Base-by-base conservation (phyloP, 2,329 filamentous ascomycete species). In the Xylariaceae sp. region DNA sequence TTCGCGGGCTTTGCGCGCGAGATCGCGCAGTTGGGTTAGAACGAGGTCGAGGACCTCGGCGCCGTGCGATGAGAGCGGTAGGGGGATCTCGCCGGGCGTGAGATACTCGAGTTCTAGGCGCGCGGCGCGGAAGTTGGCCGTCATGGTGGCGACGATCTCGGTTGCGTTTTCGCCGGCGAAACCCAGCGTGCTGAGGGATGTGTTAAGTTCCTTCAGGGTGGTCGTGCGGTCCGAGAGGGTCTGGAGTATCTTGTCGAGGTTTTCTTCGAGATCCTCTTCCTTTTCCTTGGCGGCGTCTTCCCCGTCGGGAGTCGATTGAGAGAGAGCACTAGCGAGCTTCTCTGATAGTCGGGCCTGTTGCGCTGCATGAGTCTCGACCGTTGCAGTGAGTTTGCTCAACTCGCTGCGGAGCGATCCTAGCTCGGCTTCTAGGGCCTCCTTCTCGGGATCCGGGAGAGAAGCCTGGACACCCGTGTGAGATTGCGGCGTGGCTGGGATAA, bases 91-190 rank as follows among this genome's bases (percentile, higher is more conserved):
- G 4, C 83, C 84, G 0, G 84, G 84, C 0, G 78, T 81, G 17
- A 86, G 76, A 66, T 86, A 86, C 69, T 87, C 84, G 2, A 87
- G 78, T 64, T 87, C 83, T 0, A 86, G 73, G 1, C 84, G 78
- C 1, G 83, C 84, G 1, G 79, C 71, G 17, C 83, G 80, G 72
- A 87, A 82, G 1, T 79, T 76, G 1, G 74, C 62, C 0, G 76
- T 69, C 10, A 87, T 75, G 0, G 78, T 75, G 1, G 73, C 62
- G 6, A 86, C 67, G 58, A 82, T 77, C n/a, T 79, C 78, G n/a
- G 72, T 57, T 0, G 78, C 76, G 60, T 82, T 78, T 5, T 65
- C 62, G 0, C 80, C 78, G 0, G 73, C 68, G 64, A 86, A 86
- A 4, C 82, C 83, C 0, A 87, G 76, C 1, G 70, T 67, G 7